Evolutionary conservation across 441 rosid species (phyloP), one percentile per base, ranked within the genome.

Genomic region (Croton setiger): DNA sequence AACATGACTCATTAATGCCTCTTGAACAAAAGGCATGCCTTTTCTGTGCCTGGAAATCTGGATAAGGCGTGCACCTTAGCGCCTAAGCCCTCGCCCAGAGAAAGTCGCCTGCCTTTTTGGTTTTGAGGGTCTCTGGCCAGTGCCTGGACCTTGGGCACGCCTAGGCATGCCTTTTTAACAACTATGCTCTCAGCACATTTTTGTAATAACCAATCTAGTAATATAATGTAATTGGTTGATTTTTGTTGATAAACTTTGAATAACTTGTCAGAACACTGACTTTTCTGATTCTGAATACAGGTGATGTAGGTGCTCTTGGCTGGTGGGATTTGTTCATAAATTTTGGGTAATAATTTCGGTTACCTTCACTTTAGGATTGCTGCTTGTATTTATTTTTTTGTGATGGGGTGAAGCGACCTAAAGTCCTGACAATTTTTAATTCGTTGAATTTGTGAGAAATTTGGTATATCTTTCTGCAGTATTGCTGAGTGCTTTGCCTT

Each of bases 291-390:
- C 41, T 53, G 51, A 45, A 67, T 48, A 17, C 87, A 95, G 99
- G 98, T 67, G 93, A 85, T 75, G 85, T 92, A 4, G 87, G 88
- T 71, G 87, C 97, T 79, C 92, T 94, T 81, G 87, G 97, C 77
- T 92, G 99, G 99, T 94, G 99, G 99, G 96, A 90, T 72, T 84
- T 94, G 80, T 95, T 95, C 73, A 85, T 95, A 82, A 95, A 92
- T 80, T 87, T 92, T 79, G 88, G 98, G 98, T 92, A 27, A 81
- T 57, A 58, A 67, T 58, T 76, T 76, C 54, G 51, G 20, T 75
- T 66, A 67, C 73, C 67, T 60, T 70, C 79, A 45, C 68, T 21
- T 68, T 75, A 33, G 54, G 14, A 51, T 39, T 57, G 9, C 37
- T 36, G 41, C 7, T 31, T 4, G 11, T 31, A 3, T 7, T 11